These are phyloP conservation scores for Collybia nuda DNA, from an alignment of 768 basidiomycete species.

Conservation along the genomic window DNA sequence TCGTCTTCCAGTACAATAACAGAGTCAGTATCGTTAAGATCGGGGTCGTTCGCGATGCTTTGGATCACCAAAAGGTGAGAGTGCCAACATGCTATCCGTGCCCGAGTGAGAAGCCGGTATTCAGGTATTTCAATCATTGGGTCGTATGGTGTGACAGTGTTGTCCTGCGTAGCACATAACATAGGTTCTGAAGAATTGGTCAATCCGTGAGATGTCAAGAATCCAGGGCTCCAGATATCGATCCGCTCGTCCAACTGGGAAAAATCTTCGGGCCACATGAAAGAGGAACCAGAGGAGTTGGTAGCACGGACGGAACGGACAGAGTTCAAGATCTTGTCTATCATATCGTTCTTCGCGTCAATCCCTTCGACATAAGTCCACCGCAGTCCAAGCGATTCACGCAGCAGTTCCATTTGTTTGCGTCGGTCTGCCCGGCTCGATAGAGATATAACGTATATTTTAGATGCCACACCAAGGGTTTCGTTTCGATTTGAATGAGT, in stretches of 20 bases:
- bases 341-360: constrained; percentile 33
- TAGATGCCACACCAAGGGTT: constrained; percentile 34
- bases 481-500: too few relatives aligned
- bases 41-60: constrained; percentile 30
- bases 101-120: constrained; percentile 53
- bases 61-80: constrained; percentile 54
- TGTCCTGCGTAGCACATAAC: constrained; percentile 25
- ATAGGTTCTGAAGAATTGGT: constrained; percentile 9
- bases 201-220: constrained; percentile 5
- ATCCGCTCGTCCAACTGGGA: constrained; percentile 19
- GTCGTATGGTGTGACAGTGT: constrained; percentile 31
- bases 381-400: constrained; percentile 39
- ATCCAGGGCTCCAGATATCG: constrained; percentile 22
- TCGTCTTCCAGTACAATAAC: constrained; percentile 76
- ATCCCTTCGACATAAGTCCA: constrained; percentile 59
- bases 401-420: constrained; percentile 55
- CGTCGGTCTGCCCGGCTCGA: constrained; percentile 55
- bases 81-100: constrained; percentile 59
- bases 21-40: constrained; percentile 27
- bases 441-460: constrained; percentile 62
- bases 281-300: neutral
- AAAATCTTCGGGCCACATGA: constrained; percentile 23
- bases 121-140: constrained; percentile 52
- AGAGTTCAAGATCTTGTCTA: constrained; percentile 41
- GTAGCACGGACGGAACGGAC: constrained; percentile 33